These are phyloP conservation scores for Boletus coccyginus DNA, from an alignment of 768 basidiomycete species.

Conservation along the genomic window DNA sequence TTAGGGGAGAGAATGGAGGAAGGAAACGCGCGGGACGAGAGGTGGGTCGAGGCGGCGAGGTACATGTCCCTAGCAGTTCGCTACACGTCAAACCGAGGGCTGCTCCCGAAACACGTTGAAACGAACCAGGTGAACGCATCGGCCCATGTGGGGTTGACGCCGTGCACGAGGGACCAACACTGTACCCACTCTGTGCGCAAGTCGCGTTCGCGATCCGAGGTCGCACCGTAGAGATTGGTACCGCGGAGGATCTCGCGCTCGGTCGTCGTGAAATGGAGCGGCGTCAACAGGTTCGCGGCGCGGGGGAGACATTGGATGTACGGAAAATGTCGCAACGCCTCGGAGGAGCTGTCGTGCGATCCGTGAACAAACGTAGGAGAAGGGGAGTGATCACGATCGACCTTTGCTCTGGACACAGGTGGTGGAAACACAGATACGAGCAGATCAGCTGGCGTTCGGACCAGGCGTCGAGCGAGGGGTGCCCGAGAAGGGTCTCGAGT, in stretches of 20 bases:
- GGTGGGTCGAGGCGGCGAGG: slow-evolving; percentile 67
- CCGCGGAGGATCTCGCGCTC: slow-evolving; percentile 73
- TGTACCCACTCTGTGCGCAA: slow-evolving; percentile 64
- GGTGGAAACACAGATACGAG: slow-evolving; percentile 65
- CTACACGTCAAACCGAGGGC: no score
- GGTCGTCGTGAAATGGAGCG: slow-evolving; percentile 61
- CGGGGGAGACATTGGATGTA: slow-evolving; percentile 73
- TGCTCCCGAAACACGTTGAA: neutral
- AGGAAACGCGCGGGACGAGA: slow-evolving; percentile 89
- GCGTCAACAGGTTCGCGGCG: slow-evolving; percentile 55
- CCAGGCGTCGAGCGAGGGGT: slow-evolving; percentile 37
- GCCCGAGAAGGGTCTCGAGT: slow-evolving; percentile 39
- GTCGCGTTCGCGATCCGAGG: slow-evolving; percentile 57
- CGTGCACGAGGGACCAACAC: slow-evolving; percentile 44
- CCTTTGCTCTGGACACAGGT: slow-evolving; percentile 43
- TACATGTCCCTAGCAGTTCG: slow-evolving; percentile 83
- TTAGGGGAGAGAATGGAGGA: slow-evolving; percentile 67
- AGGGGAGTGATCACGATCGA: slow-evolving; percentile 16
- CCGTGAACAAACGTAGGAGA: slow-evolving; percentile 1
- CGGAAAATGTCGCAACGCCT: slow-evolving; percentile 39
- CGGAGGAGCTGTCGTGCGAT: slow-evolving; percentile 7
- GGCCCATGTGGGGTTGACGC: slow-evolving; percentile 41
- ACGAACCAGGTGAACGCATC: slow-evolving; percentile 66
- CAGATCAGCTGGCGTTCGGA: slow-evolving; percentile 67
- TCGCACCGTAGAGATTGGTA: slow-evolving; percentile 79